These are phyloP conservation scores for Amanita subjunquillea DNA, from an alignment of 768 basidiomycete genomes.

Conservation along the genomic window DNA sequence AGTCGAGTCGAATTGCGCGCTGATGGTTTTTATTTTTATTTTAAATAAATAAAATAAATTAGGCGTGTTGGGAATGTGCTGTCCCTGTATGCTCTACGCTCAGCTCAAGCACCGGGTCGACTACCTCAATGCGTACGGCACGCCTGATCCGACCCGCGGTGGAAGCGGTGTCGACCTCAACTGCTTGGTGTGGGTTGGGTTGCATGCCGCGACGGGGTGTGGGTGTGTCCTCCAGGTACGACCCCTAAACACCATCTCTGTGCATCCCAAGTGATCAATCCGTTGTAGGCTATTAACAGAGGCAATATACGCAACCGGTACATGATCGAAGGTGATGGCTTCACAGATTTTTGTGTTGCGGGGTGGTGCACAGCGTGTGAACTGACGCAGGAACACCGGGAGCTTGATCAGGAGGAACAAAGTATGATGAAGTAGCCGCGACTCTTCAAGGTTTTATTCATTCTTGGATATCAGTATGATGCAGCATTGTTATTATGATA, in stretches of 20 bases:
- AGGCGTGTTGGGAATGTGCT: conserved; percentile 30
- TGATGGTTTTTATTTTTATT: neutral
- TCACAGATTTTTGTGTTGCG: conserved; percentile 28
- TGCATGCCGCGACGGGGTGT: conserved; percentile 17
- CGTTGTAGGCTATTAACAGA: conserved; percentile 14
- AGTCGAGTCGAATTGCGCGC: neutral
- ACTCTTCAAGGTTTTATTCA: too few relatives aligned
- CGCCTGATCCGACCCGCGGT: conserved; percentile 26
- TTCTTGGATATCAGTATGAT: too few relatives aligned
- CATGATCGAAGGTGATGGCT: conserved; percentile 31
- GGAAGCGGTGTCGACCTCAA: conserved; percentile 14
- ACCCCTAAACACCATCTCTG: neutral
- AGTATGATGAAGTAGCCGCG: conserved; percentile 7
- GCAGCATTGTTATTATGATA: neutral
- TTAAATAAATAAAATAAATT: too few relatives aligned
- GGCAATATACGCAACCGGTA: conserved; percentile 32
- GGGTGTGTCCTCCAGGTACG: conserved; percentile 31
- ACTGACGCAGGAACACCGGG: conserved; percentile 30
- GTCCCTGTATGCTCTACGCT: conserved; percentile 31
- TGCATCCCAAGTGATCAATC: neutral
- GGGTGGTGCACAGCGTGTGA: conserved; percentile 31
- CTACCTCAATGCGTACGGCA: conserved; percentile 23
- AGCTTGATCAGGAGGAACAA: conserved; percentile 31
- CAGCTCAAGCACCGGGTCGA: conserved; percentile 30
- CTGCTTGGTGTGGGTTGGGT: conserved; percentile 22